Evolutionary conservation across 768 basidiomycete genomes (phyloP).

Genomic region (Mycena vulgaris): DNA sequence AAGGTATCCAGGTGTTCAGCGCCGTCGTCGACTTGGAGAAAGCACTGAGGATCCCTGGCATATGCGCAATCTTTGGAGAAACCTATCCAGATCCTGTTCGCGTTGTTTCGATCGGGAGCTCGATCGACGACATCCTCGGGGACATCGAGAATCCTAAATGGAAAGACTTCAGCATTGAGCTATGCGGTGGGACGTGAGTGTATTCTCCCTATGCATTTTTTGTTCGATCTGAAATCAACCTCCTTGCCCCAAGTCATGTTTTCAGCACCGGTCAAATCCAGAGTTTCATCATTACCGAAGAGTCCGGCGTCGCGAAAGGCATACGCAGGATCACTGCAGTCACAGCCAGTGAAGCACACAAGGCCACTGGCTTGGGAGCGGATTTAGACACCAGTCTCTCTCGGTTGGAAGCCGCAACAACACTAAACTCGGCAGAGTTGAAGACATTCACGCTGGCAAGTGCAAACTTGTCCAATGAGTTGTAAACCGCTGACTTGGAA

Average conservation of each 20-base stretch:
- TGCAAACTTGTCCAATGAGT: too few species aligned
- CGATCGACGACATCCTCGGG: conserved; percentile 86
- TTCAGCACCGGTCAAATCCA: conserved; percentile 98
- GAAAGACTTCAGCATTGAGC: conserved; percentile 93
- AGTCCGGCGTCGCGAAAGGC: conserved; percentile 98
- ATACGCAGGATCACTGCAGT: conserved; percentile 95
- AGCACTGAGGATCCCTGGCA: conserved; percentile 89
- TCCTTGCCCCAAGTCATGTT: conserved; percentile 79
- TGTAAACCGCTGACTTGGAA: too few species aligned
- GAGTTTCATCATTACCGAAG: conserved; percentile 94
- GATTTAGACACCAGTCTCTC: conserved; percentile 75
- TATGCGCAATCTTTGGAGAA: conserved; percentile 98
- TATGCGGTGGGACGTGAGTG: conserved; percentile 98
- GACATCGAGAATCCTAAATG: conserved; percentile 94
- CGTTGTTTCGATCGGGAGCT: conserved; percentile 92
- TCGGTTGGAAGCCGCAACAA: conserved; percentile 74
- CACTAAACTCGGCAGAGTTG: too few species aligned
- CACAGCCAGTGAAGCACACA: conserved; percentile 93
- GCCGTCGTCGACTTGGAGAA: conserved; percentile 85
- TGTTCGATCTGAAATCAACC: conserved; percentile 16
- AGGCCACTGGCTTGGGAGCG: conserved; percentile 79
- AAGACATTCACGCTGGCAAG: too few species aligned
- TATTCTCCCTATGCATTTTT: neutral
- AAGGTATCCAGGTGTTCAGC: conserved; percentile 90
- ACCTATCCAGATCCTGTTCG: conserved; percentile 98